Evolutionary conservation across 169 alveolate genomes (phyloP), one percentile per base, ranked within the genome.

Genomic region (Plasmodium gaboni): DNA sequence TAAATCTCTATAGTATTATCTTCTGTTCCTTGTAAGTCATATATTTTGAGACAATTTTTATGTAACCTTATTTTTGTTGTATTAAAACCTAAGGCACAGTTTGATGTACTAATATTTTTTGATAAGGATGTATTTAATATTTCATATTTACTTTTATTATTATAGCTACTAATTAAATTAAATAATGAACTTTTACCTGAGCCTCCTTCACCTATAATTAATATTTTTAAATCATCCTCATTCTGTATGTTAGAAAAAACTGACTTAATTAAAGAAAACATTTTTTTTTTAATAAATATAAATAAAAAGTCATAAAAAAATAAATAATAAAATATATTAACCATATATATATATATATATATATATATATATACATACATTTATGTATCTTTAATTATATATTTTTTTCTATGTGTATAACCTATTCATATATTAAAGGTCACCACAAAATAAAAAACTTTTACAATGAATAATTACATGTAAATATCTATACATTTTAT

Each of bases 51-150:
- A 42, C 48, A 57, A 22, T 69, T 67, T 68, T 55, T 83, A 83
- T 83, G 55, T 46, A 83, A 68, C 15, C 13, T 68, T 44, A 83
- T 83, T 53, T 44, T 83, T 72, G 55, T 83, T 15, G 91, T 83
- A 63, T 83, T 83, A 67, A 83, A 83, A n/a, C 91, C 91, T 50
- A 83, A 68, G 19, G 91, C 67, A 67, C 91, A 83, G 17, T n/a
- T 83, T 60, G 60, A 32, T 8, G 42, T 44, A 38, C 59, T 57
- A 51, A 42, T 51, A 26, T 28, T 63, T 61, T 22, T 83, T 57
- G 50, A 24, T 10, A 53, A 12, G 9, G 28, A 44, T 19, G 83
- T 83, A 22, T 68, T 83, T 22, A 83, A 15, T 13, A 83, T 83
- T 42, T 83, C 91, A 83, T 67, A 83, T 68, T 83, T 68, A 63